These are phyloP conservation scores for Trematosphaeria pertusa DNA, from an alignment of 2,329 filamentous ascomycete species.

Conservation along the genomic window DNA sequence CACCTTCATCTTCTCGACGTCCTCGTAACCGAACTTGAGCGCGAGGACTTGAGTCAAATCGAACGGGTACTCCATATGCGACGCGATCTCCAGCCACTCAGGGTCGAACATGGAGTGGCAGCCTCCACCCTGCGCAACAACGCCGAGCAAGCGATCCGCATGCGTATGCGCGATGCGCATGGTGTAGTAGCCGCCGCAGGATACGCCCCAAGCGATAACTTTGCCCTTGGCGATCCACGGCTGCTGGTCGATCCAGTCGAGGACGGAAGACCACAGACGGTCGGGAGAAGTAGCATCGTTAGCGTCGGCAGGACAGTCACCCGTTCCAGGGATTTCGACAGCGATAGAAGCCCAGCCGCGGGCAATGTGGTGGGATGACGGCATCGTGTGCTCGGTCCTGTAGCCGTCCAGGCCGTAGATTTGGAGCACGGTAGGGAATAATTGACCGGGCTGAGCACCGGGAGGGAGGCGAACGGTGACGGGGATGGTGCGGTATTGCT, in stretches of 20 bases:
- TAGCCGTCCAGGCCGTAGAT: slow-evolving; percentile 59
- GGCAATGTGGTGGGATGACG: slow-evolving; percentile 51
- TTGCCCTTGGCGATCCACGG: slow-evolving; percentile 53
- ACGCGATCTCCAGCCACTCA: slow-evolving; percentile 59
- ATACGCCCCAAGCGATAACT: slow-evolving; percentile 59
- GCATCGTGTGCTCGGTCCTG: slow-evolving; percentile 54
- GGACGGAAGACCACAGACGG: slow-evolving; percentile 57
- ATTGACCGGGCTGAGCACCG: slow-evolving; percentile 6
- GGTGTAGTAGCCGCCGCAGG: slow-evolving; percentile 62
- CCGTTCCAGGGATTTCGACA: slow-evolving; percentile 62
- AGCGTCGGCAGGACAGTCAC: slow-evolving; percentile 56
- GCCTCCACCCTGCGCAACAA: slow-evolving; percentile 59
- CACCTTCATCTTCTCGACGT: slow-evolving; percentile 49
- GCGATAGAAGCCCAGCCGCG: slow-evolving; percentile 54
- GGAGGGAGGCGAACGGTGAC: slow-evolving; percentile 58
- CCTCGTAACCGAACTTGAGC: slow-evolving; percentile 49
- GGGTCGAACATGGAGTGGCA: slow-evolving; percentile 62
- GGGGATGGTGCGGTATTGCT: slow-evolving; percentile 52
- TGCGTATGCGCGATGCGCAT: slow-evolving; percentile 62
- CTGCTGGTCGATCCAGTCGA: slow-evolving; percentile 58
- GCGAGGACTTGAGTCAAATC: slow-evolving; percentile 55
- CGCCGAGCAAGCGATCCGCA: slow-evolving; percentile 53
- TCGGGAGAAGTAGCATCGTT: slow-evolving; percentile 55
- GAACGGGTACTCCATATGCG: slow-evolving; percentile 62
- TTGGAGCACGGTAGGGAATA: slow-evolving; percentile 9